These are phyloP conservation scores for Coelastrella sp. DNA, from an alignment of 139 green algal species.

Conservation along the genomic window DNA sequence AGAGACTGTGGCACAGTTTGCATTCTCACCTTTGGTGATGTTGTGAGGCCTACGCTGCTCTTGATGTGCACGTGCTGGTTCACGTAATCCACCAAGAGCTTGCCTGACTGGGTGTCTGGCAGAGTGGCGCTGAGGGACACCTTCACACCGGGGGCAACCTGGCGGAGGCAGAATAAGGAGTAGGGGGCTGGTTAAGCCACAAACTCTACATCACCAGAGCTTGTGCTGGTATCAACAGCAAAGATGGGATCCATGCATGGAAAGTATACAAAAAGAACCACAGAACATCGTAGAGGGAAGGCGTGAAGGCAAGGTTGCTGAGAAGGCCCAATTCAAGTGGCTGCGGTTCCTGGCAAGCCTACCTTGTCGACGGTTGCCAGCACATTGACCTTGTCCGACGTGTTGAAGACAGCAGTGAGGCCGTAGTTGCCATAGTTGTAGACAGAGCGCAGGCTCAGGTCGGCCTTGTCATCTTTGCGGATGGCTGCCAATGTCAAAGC, in stretches of 20 bases:
- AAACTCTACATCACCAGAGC: too few species aligned
- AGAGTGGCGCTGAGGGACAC: constrained; percentile 32
- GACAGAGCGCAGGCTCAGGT: constrained; percentile 48
- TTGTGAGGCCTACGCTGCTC: constrained; percentile 57
- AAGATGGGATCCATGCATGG: too few species aligned
- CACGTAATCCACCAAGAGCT: constrained; percentile 62
- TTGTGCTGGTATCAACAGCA: too few species aligned
- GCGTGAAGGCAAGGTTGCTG: background rate
- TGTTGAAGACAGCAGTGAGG: constrained; percentile 46
- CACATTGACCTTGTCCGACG: constrained; percentile 48
- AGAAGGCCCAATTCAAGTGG: background rate
- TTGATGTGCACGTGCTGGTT: constrained; percentile 51
- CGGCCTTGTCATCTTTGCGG: constrained; percentile 63
- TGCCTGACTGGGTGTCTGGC: constrained; percentile 54
- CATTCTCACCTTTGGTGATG: constrained; percentile 45
- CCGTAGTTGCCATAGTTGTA: constrained; percentile 52
- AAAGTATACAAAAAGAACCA: too few species aligned
- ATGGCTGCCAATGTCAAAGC: constrained; percentile 43
- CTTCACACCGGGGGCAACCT: constrained; percentile 41
- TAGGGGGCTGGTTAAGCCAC: too few species aligned
- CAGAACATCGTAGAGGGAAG: too few species aligned
- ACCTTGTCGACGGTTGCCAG: constrained; percentile 34
- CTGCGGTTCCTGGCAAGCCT: background rate
- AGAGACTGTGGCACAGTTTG: too few species aligned
- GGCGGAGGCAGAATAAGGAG: background rate